Base-by-base conservation (phyloP, 1,284 basidiomycete genomes). In the Tilletiaria anomala region DNA sequence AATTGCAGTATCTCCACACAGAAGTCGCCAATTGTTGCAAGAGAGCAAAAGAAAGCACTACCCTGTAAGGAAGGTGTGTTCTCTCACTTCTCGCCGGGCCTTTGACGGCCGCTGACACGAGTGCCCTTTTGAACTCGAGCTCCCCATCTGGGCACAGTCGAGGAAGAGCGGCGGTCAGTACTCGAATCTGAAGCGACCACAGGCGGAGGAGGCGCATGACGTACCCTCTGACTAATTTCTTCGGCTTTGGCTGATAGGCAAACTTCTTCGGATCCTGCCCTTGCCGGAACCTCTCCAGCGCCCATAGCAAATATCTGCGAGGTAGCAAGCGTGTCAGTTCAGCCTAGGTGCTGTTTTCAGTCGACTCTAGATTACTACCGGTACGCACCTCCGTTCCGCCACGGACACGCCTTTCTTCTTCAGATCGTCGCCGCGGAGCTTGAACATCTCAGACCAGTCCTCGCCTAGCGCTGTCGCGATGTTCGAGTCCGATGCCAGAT, bases 251-350 rank as follows among this genome's bases (percentile, higher is more conserved):
- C 17, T 20, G 17, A 15, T 31, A 31, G 22, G 31, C 29, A 29
- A 37, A 38, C 15, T 34, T 12, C 12, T 31, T 18, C 4, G 37
- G 36, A 21, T 43, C 37, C 5, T 22, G 23, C n/a, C 42, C 42
- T 20, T 38, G 42, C 12, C 42, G 26, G 42, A 18, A 43, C 36
- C 36, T 38, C 37, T 43, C 42, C 36, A 43, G 19, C 11, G 36
- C 36, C 42, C 42, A 43, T 5, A 43, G 42, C 5, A 43, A 20
- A 21, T 43, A 43, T 39, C 37, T 42, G 21, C 20, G 16, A 39
- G 17, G 3, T 3, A 19, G 26, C 17, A 19, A 14, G 24, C 26
- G 26, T 33, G 10, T n/a, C 14, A 12, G 17, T 33, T n/a, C 32
- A 12, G n/a, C 32, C 32, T n/a, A 16, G 32, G 10, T 6, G 22